Base-by-base conservation (phyloP, 192 early-diverging fungal species). In the Funneliformis mosseae region DNA sequence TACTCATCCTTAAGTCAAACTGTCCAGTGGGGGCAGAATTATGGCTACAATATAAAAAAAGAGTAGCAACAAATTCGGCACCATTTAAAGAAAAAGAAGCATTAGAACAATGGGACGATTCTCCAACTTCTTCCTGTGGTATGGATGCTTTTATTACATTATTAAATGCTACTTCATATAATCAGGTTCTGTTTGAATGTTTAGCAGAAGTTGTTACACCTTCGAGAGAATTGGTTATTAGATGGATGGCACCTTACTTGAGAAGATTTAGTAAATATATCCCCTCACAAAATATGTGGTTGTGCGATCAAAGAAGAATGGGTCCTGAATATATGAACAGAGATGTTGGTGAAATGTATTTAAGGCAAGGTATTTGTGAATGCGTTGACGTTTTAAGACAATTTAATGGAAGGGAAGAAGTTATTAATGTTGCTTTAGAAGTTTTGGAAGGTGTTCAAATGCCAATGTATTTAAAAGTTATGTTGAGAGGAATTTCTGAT, bases 291-390 rank as follows among this genome's bases (percentile, higher is more conserved):
- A 78, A 78, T 50, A 78, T 78, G 77, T 78, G 77, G 77, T 41
- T 78, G 18, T 78, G 77, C 48, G 77, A 78, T 69, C 77, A 78
- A 68, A 25, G 21, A 38, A 63, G 77, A 16, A 78, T 78, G 77
- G 77, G 77, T n/a, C 77, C 77, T n/a, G 77, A 78, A 59, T 78
- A 78, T 55, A 78, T 78, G 77, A 78, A 78, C 50, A 66, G 77
- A 46, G 77, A 78, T 67, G 77, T 69, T 6, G 46, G 62, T 9
- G 77, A 78, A 59, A 78, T 78, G 77, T 78, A 78, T 78, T 45
- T 78, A 28, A 42, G 77, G 48, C 77, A 69, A 50, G 77, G 77
- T 28, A 78, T 78, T 48, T 78, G 77, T 23, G 77, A 78, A 55
- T 78, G 77, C 28, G 77, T 78, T 27, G 77, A 78, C 68, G 77